phyloP scores from a whole-genome alignment of 768 basidiomycete species.

The Lentinula edodes region DNA sequence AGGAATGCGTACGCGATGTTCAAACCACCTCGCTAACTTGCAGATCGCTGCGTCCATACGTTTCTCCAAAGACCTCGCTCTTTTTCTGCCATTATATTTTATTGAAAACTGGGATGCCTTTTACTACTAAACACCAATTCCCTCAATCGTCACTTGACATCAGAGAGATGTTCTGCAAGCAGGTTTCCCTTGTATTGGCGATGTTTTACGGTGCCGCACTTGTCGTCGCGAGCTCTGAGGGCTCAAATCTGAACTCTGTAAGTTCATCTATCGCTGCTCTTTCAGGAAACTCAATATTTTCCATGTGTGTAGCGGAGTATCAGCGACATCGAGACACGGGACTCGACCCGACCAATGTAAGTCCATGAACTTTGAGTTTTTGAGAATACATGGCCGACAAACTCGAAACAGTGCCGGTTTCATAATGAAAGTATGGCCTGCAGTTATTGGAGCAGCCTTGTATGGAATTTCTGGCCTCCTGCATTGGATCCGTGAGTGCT shows the following conservation, averaged over 20 bases:
- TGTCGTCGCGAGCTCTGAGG: not conserved
- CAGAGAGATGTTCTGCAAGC: not conserved
- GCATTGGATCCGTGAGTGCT: constrained; percentile 12
- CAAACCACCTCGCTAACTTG: too few species aligned
- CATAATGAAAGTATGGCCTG: constrained; percentile 8
- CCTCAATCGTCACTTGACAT: not conserved
- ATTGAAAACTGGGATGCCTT: not conserved
- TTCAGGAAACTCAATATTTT: not conserved
- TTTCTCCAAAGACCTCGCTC: too few species aligned
- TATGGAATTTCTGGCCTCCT: constrained; percentile 7
- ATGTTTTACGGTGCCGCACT: not conserved
- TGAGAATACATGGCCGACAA: not conserved
- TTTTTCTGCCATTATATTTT: too few species aligned
- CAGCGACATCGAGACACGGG: not conserved
- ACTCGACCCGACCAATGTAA: not conserved
- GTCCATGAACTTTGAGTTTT: not conserved
- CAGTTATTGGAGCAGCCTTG: constrained; percentile 4
- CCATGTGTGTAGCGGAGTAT: not conserved
- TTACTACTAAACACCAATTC: not conserved
- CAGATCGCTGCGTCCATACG: too few species aligned
- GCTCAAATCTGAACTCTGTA: not conserved
- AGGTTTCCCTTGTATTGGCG: not conserved
- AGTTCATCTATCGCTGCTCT: not conserved
- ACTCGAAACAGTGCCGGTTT: constrained; percentile 4
- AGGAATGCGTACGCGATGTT: too few species aligned